Evolutionary conservation across 306 rosid species (phyloP).

Genomic region (Cucumis cinereus): DNA sequence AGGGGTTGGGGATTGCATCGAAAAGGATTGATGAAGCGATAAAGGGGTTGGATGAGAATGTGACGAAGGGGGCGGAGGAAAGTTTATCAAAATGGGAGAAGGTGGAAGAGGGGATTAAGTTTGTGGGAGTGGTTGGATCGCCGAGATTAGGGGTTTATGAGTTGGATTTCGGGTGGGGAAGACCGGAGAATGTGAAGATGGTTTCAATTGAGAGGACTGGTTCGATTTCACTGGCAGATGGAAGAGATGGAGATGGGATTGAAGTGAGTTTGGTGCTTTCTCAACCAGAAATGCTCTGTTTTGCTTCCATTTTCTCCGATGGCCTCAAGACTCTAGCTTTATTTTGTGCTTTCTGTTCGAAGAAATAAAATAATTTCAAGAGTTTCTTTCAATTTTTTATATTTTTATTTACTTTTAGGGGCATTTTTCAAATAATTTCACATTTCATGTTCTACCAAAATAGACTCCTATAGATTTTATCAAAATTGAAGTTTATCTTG

Average conservation of each 20-base stretch:
- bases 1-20: neutral
- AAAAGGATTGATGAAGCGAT: conserved; percentile 11
- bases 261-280: conserved; percentile 14
- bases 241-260: conserved; percentile 16
- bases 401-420: too few relatives aligned
- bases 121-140: conserved; percentile 31
- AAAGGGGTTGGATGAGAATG: conserved; percentile 8
- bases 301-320: neutral
- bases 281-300: neutral
- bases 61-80: conserved; percentile 6
- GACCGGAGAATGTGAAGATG: conserved; percentile 27
- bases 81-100: neutral
- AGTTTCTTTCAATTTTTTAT: too few relatives aligned
- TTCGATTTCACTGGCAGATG: conserved; percentile 19
- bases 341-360: neutral
- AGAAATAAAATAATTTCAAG: too few relatives aligned
- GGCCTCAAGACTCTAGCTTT: neutral
- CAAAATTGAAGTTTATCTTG: too few relatives aligned
- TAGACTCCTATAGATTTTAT: too few relatives aligned
- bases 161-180: conserved; percentile 42
- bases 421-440: too few relatives aligned
- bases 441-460: too few relatives aligned
- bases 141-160: conserved; percentile 30
- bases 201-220: conserved; percentile 9
- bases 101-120: neutral